Evolutionary conservation across 192 early-diverging fungal genomes (phyloP).

Genomic region (Coemansia javaensis): DNA sequence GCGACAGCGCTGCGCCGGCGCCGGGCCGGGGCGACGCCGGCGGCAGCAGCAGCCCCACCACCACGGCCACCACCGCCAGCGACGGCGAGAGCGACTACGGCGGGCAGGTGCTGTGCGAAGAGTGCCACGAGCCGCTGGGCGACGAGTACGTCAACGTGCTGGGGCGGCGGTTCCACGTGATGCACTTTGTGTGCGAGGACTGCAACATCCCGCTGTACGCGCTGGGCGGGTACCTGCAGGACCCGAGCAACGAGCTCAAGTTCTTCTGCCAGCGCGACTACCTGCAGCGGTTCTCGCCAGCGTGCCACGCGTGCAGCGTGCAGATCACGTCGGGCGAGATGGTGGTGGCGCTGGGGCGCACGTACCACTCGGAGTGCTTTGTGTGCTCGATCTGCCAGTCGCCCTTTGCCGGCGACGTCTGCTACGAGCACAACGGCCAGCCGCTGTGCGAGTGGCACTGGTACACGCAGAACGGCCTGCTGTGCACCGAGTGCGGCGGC

Average conservation of each 20-base stretch:
- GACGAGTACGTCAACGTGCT: slow-evolving; percentile 48
- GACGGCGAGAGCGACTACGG: neutral
- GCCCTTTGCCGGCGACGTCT: slow-evolving; percentile 50
- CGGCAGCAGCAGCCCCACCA: slow-evolving; percentile 1
- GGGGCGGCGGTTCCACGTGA: slow-evolving; percentile 45
- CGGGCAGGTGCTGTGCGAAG: slow-evolving; percentile 15
- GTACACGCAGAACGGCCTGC: slow-evolving; percentile 48
- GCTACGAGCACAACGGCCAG: slow-evolving; percentile 51
- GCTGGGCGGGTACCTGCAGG: slow-evolving; percentile 47
- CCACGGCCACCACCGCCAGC: slow-evolving; percentile 3
- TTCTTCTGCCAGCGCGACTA: slow-evolving; percentile 54
- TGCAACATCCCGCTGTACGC: slow-evolving; percentile 51
- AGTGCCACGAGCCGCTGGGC: slow-evolving; percentile 30
- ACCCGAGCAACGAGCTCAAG: slow-evolving; percentile 26
- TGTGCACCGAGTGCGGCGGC: slow-evolving; percentile 49
- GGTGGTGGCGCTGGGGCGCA: slow-evolving; percentile 47
- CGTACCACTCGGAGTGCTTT: slow-evolving; percentile 50
- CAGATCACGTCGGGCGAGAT: slow-evolving; percentile 51
- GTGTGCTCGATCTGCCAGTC: slow-evolving; percentile 53
- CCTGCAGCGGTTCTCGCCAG: slow-evolving; percentile 46
- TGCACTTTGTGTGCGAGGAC: slow-evolving; percentile 49
- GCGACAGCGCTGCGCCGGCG: slow-evolving; percentile 1
- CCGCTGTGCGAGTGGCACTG: slow-evolving; percentile 53
- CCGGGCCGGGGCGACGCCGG: slow-evolving; percentile 1
- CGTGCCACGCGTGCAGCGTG: slow-evolving; percentile 47